A percentile compares a stretch with the other conserved stretches of the same genome.
phyloP scores from a whole-genome alignment of 1,284 basidiomycete genomes.

The Leccinum subrobustum region DNA sequence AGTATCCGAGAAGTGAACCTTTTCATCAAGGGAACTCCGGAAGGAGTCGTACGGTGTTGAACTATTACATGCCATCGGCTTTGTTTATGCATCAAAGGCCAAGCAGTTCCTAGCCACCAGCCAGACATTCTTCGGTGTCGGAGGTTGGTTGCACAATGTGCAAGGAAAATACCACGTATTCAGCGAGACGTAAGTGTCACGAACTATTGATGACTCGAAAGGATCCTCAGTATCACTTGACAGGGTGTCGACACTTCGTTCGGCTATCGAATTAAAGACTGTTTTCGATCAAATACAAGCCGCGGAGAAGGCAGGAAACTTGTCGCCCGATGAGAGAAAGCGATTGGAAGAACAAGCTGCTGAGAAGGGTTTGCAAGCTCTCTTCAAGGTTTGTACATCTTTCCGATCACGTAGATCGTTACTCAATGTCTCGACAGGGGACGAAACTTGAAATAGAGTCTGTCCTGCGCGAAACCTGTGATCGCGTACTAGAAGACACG shows the following conservation, averaged over 20 bases:
- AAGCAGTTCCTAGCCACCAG: slow-evolving; percentile 80
- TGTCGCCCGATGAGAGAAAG: slow-evolving; percentile 83
- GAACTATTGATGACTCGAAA: not conserved
- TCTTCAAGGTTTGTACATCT: slow-evolving; percentile 72
- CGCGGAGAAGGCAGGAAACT: slow-evolving; percentile 84
- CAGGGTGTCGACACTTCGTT: slow-evolving; percentile 84
- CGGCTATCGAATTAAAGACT: slow-evolving; percentile 89
- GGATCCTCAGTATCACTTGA: slow-evolving; percentile 5
- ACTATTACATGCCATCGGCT: slow-evolving; percentile 88
- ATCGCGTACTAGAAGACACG: slow-evolving; percentile 73
- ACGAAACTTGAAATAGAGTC: slow-evolving; percentile 96
- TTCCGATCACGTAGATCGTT: not conserved
- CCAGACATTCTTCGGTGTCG: slow-evolving; percentile 77
- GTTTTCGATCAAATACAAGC: slow-evolving; percentile 96
- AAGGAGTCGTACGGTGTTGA: slow-evolving; percentile 94
- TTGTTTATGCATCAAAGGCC: slow-evolving; percentile 84
- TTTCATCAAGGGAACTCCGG: slow-evolving; percentile 70
- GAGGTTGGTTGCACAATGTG: slow-evolving; percentile 93
- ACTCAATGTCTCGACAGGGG: slow-evolving; percentile 48
- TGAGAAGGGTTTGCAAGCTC: slow-evolving; percentile 89
- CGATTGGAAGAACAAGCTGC: slow-evolving; percentile 96
- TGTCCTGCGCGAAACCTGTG: slow-evolving; percentile 91
- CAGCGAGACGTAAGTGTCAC: slow-evolving; percentile 76
- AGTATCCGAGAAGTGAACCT: not conserved
- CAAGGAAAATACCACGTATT: slow-evolving; percentile 93